Conservation (phyloP, 1,284 basidiomycete genomes). For the Boletellus deceptivus region DNA sequence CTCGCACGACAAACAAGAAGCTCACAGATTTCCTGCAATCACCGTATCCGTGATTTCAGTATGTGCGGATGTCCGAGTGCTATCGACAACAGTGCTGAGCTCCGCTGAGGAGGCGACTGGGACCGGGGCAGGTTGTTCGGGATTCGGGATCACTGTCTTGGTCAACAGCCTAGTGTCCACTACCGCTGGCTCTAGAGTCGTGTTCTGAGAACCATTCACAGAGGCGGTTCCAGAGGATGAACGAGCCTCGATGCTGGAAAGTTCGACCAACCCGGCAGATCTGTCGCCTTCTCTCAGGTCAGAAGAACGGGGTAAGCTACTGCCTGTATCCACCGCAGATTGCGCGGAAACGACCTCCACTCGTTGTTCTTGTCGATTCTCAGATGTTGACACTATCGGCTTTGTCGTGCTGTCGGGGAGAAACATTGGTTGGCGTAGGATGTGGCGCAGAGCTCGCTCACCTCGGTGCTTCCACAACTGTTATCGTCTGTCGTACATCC, state of each 20-base stretch:
- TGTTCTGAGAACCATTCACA: neutral
- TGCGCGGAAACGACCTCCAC: neutral
- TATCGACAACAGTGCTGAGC: neutral
- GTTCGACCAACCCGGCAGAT: neutral
- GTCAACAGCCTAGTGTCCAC: neutral
- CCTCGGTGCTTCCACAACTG: neutral
- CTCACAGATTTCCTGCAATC: constrained; percentile 1
- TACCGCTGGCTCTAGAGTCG: too few species aligned
- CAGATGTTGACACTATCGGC: neutral
- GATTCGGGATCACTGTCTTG: neutral
- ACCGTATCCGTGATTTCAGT: neutral
- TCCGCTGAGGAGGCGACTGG: neutral
- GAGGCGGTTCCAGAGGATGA: neutral
- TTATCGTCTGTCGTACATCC: neutral
- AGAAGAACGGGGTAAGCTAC: neutral
- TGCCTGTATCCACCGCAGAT: neutral
- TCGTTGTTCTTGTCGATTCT: neutral
- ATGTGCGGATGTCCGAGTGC: neutral
- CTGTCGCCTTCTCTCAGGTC: neutral
- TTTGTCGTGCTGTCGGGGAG: neutral
- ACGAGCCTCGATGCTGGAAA: neutral
- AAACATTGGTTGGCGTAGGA: neutral
- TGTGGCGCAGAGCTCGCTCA: neutral
- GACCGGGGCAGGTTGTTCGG: neutral
- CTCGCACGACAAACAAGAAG: neutral